Percentiles rank a stretch among this genome's conserved stretches.
phyloP scores from a whole-genome alignment of 176 grass and related monocot genomes.

The Ensete ventricosum region DNA sequence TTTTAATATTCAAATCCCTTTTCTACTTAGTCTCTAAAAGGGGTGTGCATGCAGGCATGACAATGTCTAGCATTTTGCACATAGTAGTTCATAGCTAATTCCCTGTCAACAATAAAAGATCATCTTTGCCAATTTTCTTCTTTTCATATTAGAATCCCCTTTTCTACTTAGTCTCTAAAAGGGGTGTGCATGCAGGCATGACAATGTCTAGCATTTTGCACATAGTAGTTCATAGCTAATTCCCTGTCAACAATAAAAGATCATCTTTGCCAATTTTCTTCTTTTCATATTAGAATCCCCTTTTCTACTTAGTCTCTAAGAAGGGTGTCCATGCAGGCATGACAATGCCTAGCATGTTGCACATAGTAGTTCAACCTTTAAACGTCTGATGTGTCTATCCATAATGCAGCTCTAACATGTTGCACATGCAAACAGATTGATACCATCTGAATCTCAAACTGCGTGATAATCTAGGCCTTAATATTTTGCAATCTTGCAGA shows the following conservation, averaged over 20 bases:
- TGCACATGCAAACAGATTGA: neutral
- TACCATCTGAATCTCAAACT: neutral
- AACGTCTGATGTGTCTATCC: no score
- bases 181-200: neutral
- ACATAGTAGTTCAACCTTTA: neutral
- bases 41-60: neutral
- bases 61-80: neutral
- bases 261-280: neutral
- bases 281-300: neutral
- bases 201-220: neutral
- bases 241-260: neutral
- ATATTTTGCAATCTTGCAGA: neutral
- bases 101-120: neutral
- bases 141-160: neutral
- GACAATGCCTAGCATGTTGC: neutral
- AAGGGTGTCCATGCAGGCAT: neutral
- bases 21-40: neutral
- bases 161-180: neutral
- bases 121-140: neutral
- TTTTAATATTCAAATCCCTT: no score
- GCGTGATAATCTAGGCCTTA: neutral
- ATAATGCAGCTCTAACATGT: neutral
- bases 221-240: neutral
- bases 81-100: neutral
- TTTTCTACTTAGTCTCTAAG: neutral